Conservation (phyloP, 2,329 filamentous ascomycete species). For the Aspergillus ochraceoroseus region DNA sequence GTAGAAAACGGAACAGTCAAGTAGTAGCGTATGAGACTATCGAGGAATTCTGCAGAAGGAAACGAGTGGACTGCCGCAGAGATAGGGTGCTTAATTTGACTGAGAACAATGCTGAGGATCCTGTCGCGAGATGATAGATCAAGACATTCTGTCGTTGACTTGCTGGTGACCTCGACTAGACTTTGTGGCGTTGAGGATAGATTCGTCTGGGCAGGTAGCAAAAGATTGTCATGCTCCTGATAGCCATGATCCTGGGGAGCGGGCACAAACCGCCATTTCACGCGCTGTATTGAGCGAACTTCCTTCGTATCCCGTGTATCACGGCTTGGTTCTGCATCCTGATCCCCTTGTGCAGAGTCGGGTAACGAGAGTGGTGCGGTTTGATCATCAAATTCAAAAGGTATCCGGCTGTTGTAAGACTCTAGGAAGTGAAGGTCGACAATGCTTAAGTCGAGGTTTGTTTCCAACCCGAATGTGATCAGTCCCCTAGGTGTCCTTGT, state of each 20-base stretch:
- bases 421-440: constrained; percentile 34
- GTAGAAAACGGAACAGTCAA: neutral
- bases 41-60: neutral
- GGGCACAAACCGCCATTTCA: constrained; percentile 32
- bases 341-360: neutral
- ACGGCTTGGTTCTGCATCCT: too few relatives aligned
- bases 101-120: neutral
- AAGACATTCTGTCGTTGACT: too few relatives aligned
- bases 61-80: neutral
- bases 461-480: constrained; percentile 17
- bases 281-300: constrained; percentile 19
- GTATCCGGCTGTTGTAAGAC: constrained; percentile 29
- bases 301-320: too few relatives aligned
- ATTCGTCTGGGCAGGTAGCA: constrained; percentile 18
- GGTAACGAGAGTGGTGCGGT: neutral
- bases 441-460: constrained; percentile 29
- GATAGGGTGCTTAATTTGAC: neutral
- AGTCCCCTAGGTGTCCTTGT: too few relatives aligned
- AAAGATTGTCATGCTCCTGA: constrained; percentile 33
- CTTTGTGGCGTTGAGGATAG: neutral
- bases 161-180: too few relatives aligned
- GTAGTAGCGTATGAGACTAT: neutral
- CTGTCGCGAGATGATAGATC: neutral
- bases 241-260: constrained; percentile 30
- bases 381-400: constrained; percentile 26